These are phyloP conservation scores for Royoungia palumana DNA, from an alignment of 768 basidiomycete genomes.

Conservation along the genomic window DNA sequence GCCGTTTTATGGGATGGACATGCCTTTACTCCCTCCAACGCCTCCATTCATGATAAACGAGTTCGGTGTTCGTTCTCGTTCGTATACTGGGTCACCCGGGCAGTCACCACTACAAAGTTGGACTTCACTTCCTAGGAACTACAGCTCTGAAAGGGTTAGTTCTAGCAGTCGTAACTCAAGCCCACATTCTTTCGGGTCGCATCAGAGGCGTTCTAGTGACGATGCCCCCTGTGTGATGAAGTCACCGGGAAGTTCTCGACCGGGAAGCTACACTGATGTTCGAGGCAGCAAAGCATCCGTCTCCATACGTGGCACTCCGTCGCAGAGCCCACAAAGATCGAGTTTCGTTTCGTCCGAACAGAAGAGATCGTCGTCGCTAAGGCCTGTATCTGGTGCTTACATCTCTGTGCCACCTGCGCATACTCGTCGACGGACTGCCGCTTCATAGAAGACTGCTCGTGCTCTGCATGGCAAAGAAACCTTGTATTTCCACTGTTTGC, in stretches of 20 bases:
- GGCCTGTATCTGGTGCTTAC: constrained; percentile 19
- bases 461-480: neutral
- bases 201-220: constrained; percentile 32
- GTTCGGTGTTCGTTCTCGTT: constrained; percentile 41
- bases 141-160: constrained; percentile 24
- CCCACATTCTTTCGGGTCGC: constrained; percentile 17
- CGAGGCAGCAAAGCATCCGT: constrained; percentile 10
- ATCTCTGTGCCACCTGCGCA: constrained; percentile 7
- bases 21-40: constrained; percentile 68
- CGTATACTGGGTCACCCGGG: constrained; percentile 29
- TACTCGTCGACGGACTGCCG: constrained; percentile 17
- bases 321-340: constrained; percentile 20
- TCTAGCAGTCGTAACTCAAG: constrained; percentile 19
- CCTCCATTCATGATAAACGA: constrained; percentile 75
- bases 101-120: constrained; percentile 25
- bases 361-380: constrained; percentile 9
- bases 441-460: constrained; percentile 17
- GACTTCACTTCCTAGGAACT: constrained; percentile 19
- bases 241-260: constrained; percentile 6
- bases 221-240: constrained; percentile 21
- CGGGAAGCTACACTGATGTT: constrained; percentile 17
- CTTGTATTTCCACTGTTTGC: constrained; percentile 11
- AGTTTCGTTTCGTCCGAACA: constrained; percentile 24
- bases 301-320: constrained; percentile 6
- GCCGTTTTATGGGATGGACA: constrained; percentile 51